A percentile compares a stretch with the other conserved stretches of the same genome.
Conservation (phyloP, 768 basidiomycete genomes). For the Lactifluus volemus region DNA sequence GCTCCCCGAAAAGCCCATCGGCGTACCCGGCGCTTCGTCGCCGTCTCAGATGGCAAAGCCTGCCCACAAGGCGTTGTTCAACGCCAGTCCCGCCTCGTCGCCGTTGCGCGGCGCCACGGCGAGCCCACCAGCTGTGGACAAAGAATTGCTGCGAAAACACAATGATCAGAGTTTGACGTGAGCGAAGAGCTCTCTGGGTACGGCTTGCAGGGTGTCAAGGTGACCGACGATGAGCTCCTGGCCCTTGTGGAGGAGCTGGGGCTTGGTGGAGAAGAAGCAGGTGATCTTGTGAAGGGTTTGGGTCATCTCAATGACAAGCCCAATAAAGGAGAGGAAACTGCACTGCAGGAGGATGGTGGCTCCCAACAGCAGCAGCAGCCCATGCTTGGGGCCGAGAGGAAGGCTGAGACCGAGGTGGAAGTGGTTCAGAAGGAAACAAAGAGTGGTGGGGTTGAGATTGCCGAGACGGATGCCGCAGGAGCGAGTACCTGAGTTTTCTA, state of each 20-base stretch:
- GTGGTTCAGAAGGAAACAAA: neutral
- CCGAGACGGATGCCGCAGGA: neutral
- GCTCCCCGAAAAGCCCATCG: conserved; percentile 52
- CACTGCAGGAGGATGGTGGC: neutral
- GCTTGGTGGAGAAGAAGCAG: conserved; percentile 67
- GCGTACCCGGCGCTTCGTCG: conserved; percentile 70
- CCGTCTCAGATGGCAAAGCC: conserved; percentile 70
- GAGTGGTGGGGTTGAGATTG: neutral
- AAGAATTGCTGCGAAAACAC: conserved; percentile 30
- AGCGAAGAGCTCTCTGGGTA: conserved; percentile 60
- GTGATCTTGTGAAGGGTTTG: conserved; percentile 61
- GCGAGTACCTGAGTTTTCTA: neutral
- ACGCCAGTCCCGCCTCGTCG: conserved; percentile 28
- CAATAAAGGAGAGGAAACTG: conserved; percentile 5
- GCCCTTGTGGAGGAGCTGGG: conserved; percentile 69
- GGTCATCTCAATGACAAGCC: conserved; percentile 26
- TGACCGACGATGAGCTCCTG: conserved; percentile 65
- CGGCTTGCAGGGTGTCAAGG: conserved; percentile 68
- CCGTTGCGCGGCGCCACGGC: conserved; percentile 17
- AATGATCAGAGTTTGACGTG: conserved; percentile 55
- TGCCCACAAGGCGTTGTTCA: conserved; percentile 55
- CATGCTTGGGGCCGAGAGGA: neutral
- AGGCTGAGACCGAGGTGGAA: neutral
- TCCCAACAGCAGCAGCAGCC: neutral
- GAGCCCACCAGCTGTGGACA: conserved; percentile 17